Evolutionary conservation across 495 filamentous ascomycete genomes (phyloP).

Genomic region (Neurospora sp.): DNA sequence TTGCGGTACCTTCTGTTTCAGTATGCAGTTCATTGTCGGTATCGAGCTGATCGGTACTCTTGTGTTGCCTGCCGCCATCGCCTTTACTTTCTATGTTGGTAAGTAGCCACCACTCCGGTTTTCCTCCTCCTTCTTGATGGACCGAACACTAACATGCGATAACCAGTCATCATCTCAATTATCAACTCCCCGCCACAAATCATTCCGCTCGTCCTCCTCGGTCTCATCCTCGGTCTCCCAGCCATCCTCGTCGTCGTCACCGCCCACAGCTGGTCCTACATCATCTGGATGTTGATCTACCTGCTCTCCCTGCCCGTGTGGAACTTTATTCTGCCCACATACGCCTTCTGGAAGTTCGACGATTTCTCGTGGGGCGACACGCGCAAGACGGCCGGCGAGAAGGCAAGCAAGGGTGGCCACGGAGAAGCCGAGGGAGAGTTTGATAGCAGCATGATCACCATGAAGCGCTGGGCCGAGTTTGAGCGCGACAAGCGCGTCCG

Average conservation of each 20-base stretch:
- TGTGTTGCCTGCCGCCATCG: conserved; percentile 89
- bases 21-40: conserved; percentile 98
- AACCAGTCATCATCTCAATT: conserved; percentile 73
- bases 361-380: conserved; percentile 99
- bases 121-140: neutral
- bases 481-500: conserved; percentile 47
- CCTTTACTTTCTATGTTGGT: conserved; percentile 94
- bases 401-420: conserved; percentile 58
- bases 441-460: conserved; percentile 94
- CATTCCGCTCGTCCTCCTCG: conserved; percentile 86
- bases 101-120: conserved; percentile 28
- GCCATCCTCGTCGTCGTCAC: conserved; percentile 91
- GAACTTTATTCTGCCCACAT: conserved; percentile 92
- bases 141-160: conserved; percentile 13
- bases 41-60: conserved; percentile 93
- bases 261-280: conserved; percentile 88
- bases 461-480: conserved; percentile 97
- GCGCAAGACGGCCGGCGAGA: conserved; percentile 86
- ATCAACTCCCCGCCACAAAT: conserved; percentile 72
- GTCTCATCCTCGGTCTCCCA: conserved; percentile 85
- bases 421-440: conserved; percentile 91
- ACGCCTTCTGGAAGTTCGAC: conserved; percentile 99
- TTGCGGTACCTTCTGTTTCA: conserved; percentile 99
- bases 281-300: conserved; percentile 96
- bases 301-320: conserved; percentile 88